Conservation (phyloP, 1,139 yeast genomes). For the Blastobotrys ciferrii region DNA sequence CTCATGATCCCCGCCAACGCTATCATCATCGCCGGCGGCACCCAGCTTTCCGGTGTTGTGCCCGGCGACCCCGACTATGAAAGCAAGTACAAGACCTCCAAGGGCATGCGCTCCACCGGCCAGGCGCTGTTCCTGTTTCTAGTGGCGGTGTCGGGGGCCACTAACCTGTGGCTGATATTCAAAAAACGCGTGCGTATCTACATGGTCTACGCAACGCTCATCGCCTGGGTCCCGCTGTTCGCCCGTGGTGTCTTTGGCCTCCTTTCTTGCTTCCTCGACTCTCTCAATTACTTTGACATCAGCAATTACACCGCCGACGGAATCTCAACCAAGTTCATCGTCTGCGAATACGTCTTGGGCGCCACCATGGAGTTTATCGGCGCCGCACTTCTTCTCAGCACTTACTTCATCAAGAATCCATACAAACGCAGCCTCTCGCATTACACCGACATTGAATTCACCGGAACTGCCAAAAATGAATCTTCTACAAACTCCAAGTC, state of each 20-base stretch:
- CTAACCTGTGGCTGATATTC: slow-evolving; percentile 12
- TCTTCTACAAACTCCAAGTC: too few relatives aligned
- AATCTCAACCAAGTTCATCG: slow-evolving; percentile 19
- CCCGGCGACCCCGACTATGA: slow-evolving; percentile 3
- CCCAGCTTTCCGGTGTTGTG: slow-evolving; percentile 20
- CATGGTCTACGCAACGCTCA: slow-evolving; percentile 17
- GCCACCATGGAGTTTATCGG: slow-evolving; percentile 24
- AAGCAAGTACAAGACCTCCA: slow-evolving; percentile 18
- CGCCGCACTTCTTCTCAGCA: slow-evolving; percentile 8
- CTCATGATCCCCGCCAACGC: slow-evolving; percentile 29
- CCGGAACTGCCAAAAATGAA: too few relatives aligned
- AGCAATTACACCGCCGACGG: slow-evolving; percentile 21
- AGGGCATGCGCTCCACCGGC: slow-evolving; percentile 27
- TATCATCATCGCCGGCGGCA: slow-evolving; percentile 28
- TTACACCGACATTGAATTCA: not conserved
- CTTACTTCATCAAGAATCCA: slow-evolving; percentile 12
- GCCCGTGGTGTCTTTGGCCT: slow-evolving; percentile 30
- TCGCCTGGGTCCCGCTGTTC: slow-evolving; percentile 27
- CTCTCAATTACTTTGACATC: slow-evolving; percentile 23
- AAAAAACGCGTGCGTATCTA: slow-evolving; percentile 14
- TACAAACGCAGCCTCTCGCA: slow-evolving; percentile 6
- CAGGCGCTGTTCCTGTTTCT: slow-evolving; percentile 27
- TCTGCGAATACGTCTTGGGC: slow-evolving; percentile 25
- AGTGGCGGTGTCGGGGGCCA: slow-evolving; percentile 15
- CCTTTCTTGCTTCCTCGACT: slow-evolving; percentile 21